A percentile compares a stretch with the other conserved stretches of the same genome.
Evolutionary conservation across 208 protist genomes (phyloP).

Genomic region (Angomonas ambiguus): DNA sequence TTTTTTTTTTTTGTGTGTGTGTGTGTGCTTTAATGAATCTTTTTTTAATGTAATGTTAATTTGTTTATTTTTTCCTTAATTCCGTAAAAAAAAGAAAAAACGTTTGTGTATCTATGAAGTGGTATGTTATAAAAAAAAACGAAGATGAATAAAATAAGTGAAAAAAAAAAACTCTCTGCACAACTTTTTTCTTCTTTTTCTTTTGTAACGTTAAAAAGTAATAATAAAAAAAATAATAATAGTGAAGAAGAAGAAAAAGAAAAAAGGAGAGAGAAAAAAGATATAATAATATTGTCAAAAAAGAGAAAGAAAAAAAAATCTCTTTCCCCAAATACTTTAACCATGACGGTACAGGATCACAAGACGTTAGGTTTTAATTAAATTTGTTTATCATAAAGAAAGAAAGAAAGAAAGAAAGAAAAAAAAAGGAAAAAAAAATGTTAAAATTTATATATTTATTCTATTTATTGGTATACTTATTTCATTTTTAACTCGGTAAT

Average conservation of each 20-base stretch:
- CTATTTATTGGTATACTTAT: background rate
- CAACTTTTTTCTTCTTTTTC: background rate
- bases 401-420: background rate
- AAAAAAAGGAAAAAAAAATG: slow-evolving; percentile 2
- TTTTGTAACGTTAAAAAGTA: background rate
- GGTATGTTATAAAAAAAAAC: no score
- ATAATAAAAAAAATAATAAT: slow-evolving; percentile 8
- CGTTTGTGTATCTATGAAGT: no score
- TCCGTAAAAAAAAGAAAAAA: no score
- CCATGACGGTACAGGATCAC: background rate
- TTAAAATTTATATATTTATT: background rate
- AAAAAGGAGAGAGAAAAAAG: slow-evolving; percentile 8
- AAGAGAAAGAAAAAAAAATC: slow-evolving; percentile 7
- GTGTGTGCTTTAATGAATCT: no score
- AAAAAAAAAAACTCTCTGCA: background rate
- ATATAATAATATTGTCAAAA: slow-evolving; percentile 3
- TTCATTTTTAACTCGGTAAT: background rate
- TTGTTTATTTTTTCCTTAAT: no score
- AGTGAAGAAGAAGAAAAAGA: background rate
- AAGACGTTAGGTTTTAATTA: background rate
- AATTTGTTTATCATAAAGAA: background rate
- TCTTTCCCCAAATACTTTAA: background rate
- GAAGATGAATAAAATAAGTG: no score
- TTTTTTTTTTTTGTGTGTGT: background rate
- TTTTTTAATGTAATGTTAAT: no score